Conservation (phyloP, 2,329 filamentous ascomycete genomes). For the Ophiocordyceps camponoti-rufipedis region DNA sequence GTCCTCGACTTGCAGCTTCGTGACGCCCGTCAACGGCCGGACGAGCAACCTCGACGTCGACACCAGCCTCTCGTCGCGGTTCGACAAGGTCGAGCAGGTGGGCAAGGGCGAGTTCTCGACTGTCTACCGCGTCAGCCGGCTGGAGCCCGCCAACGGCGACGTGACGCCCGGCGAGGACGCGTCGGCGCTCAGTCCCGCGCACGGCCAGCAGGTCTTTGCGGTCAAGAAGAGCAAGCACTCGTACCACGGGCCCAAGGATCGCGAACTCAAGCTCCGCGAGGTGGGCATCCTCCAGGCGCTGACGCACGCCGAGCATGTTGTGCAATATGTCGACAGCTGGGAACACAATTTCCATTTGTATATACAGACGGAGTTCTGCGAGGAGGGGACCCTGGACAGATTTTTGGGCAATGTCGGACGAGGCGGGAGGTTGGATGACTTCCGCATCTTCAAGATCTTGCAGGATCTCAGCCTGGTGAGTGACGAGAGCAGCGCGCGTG, state of each 20-base stretch:
- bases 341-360: slow-evolving; percentile 73
- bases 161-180: slow-evolving; percentile 26
- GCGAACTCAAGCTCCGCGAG: slow-evolving; percentile 70
- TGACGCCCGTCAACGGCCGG: slow-evolving; percentile 52
- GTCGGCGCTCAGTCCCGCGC: slow-evolving; percentile 29
- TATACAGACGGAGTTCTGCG: slow-evolving; percentile 94
- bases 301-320: slow-evolving; percentile 63
- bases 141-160: slow-evolving; percentile 17
- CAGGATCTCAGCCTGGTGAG: slow-evolving; percentile 69
- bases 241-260: slow-evolving; percentile 60
- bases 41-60: slow-evolving; percentile 56
- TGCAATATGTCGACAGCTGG: slow-evolving; percentile 76
- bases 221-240: slow-evolving; percentile 85
- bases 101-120: slow-evolving; percentile 87
- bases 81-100: slow-evolving; percentile 62
- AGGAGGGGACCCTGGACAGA: slow-evolving; percentile 75
- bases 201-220: slow-evolving; percentile 50
- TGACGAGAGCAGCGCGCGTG: slow-evolving; percentile 3
- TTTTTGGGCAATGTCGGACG: slow-evolving; percentile 72
- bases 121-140: slow-evolving; percentile 59
- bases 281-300: slow-evolving; percentile 64
- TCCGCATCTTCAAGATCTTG: slow-evolving; percentile 95
- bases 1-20: slow-evolving; percentile 34
- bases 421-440: slow-evolving; percentile 81
- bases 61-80: slow-evolving; percentile 52